These are phyloP conservation scores for Flaveria robusta DNA, from an alignment of 129 eudicot genomes.

Conservation along the genomic window DNA sequence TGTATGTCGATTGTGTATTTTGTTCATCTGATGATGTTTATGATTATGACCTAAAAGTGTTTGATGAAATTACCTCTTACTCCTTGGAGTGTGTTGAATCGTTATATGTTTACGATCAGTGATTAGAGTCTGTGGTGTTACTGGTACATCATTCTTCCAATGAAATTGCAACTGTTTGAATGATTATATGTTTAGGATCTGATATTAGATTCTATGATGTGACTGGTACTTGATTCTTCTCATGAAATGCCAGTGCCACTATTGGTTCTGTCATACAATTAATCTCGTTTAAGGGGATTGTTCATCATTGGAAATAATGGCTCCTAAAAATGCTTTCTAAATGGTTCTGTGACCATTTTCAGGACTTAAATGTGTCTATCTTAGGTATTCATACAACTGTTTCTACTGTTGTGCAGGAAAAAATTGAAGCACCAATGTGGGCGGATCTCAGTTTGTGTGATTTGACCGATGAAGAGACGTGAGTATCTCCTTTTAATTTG, in stretches of 20 bases:
- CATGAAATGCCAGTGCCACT: too few species aligned
- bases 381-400: conserved; percentile 3
- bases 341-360: not conserved
- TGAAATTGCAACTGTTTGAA: too few species aligned
- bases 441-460: conserved; percentile 49
- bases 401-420: conserved; percentile 42
- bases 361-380: not conserved
- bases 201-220: not conserved
- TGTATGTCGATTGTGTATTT: not conserved
- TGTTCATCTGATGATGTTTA: not conserved
- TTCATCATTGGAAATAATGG: not conserved
- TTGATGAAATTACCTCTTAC: not conserved
- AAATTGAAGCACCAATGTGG: conserved; percentile 81
- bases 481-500: conserved; percentile 4
- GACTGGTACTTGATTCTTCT: too few species aligned
- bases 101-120: not conserved
- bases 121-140: not conserved
- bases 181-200: not conserved
- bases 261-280: not conserved
- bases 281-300: not conserved
- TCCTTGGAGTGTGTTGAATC: too few species aligned
- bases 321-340: not conserved
- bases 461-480: conserved; percentile 7
- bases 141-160: too few species aligned
- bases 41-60: not conserved